Base-by-base conservation (phyloP, 202 grass and related monocot species). In the Saccharum hybrid region DNA sequence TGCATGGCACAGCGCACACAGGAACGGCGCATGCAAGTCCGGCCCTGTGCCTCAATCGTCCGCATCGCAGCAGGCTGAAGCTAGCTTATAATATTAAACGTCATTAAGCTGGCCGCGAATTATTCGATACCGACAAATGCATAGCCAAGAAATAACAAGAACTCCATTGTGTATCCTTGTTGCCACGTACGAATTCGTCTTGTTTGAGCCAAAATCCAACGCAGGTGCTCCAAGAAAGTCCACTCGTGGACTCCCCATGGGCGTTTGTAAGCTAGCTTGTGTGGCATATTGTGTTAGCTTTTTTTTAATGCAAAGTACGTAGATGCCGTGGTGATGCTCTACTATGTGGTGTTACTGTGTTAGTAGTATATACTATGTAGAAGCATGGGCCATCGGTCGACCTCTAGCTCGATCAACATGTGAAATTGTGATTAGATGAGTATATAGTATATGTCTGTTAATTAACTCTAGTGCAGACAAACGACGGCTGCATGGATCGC, bases 121-220 rank as follows among this genome's bases (percentile, higher is more conserved):
- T 43, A 28, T 28, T 28, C 36, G 78, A 10, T 30, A 54, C 9
- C 26, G 65, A 81, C 78, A 85, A 81, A 82, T 14, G 19, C 87
- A 71, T 59, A 66, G 57, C 71, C 85, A 70, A 70, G 63, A 74
- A 76, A 46, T 42, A 86, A 46, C 61, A 68, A 86, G 62, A 74
- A 11, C 34, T 54, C 76, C 28, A 19, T 26, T 30, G 18, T 28
- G 2, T 8, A 33, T 12, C 77, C 28, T 86, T 68, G 71, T 57
- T 52, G 11, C 6, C 41, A 67, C 61, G 43, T 46, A 31, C 33
- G 21, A 51, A 21, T 75, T 66, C 81, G 22, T 52, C 48, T 22
- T 78, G 60, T 36, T 23, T 10, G 22, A 38, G 49, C 23, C 48
- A 61, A 26, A 81, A 48, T 49, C 21, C 60, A 80, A 56, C 33